Evolutionary conservation across 1,139 yeast genomes (phyloP).

Genomic region (Blastobotrys petasosporus): DNA sequence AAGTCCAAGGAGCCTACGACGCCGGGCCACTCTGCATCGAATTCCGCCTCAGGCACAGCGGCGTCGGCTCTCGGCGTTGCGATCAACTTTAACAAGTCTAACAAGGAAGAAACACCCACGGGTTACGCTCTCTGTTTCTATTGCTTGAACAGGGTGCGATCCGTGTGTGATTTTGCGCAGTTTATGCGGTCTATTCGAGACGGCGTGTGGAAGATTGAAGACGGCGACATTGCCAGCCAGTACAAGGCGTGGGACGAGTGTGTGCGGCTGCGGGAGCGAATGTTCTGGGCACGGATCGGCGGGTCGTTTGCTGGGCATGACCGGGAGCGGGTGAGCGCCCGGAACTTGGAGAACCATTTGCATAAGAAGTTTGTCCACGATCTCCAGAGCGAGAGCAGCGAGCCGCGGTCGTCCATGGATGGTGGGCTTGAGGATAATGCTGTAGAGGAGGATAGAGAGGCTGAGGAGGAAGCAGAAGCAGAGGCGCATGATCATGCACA

Average conservation of each 20-base stretch:
- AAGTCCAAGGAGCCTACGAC: constrained; percentile 25
- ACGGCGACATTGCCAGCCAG: constrained; percentile 34
- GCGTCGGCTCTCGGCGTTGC: constrained; percentile 6
- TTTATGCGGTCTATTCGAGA: constrained; percentile 59
- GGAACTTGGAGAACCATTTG: too few species aligned
- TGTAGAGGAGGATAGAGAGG: background rate
- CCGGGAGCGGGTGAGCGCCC: background rate
- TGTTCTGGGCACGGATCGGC: constrained; percentile 86
- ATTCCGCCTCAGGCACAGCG: constrained; percentile 4
- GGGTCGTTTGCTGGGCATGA: constrained; percentile 24
- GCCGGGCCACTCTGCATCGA: constrained; percentile 8
- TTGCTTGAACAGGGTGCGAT: constrained; percentile 73
- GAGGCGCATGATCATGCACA: background rate
- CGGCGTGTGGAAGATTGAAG: constrained; percentile 47
- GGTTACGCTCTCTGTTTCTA: constrained; percentile 75
- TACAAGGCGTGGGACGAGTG: constrained; percentile 65
- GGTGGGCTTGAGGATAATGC: background rate
- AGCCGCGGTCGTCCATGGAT: background rate
- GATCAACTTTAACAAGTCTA: constrained; percentile 5
- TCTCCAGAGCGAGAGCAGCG: background rate
- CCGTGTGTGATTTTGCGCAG: constrained; percentile 73
- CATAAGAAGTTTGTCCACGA: background rate
- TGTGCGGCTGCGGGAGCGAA: constrained; percentile 48
- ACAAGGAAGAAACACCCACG: constrained; percentile 13
- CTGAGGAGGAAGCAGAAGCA: background rate